Evolutionary conservation across 371 early-diverging fungal species (phyloP).

Genomic region (Synchytrium microbalum): DNA sequence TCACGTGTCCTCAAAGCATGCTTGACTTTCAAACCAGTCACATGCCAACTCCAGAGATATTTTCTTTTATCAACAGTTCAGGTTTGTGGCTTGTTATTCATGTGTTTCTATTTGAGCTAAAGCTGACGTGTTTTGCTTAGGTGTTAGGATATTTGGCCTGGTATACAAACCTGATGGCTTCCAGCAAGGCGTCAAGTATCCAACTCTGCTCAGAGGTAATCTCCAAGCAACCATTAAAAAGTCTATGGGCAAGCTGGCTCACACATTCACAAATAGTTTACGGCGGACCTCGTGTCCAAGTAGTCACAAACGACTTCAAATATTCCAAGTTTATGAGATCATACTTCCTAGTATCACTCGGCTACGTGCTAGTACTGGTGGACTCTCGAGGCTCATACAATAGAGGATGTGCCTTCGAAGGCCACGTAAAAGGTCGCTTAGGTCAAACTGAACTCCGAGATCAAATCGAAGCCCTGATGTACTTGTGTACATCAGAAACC

Average conservation of each 20-base stretch:
- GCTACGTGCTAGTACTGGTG: slow-evolving; percentile 56
- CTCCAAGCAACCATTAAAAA: too few species aligned
- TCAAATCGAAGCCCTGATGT: slow-evolving; percentile 57
- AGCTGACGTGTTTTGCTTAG: too few species aligned
- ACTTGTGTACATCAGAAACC: slow-evolving; percentile 32
- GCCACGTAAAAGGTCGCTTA: slow-evolving; percentile 40
- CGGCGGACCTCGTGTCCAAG: slow-evolving; percentile 36
- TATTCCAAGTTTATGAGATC: slow-evolving; percentile 55
- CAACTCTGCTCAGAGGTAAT: slow-evolving; percentile 25
- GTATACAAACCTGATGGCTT: slow-evolving; percentile 48
- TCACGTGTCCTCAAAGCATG: too few species aligned
- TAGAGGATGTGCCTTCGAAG: slow-evolving; percentile 62
- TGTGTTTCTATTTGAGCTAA: too few species aligned
- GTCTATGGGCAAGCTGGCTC: too few species aligned
- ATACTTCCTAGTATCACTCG: background rate
- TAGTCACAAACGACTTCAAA: slow-evolving; percentile 66
- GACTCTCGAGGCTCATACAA: slow-evolving; percentile 69
- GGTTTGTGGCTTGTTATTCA: too few species aligned
- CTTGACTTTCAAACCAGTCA: too few species aligned
- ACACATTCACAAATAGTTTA: too few species aligned
- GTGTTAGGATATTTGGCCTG: slow-evolving; percentile 50
- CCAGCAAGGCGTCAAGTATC: slow-evolving; percentile 12
- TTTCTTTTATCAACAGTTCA: too few species aligned
- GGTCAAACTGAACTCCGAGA: slow-evolving; percentile 63
- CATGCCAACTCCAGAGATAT: slow-evolving; percentile 30